A percentile compares a stretch with the other conserved stretches of the same genome.
Conservation (phyloP, 306 rosid genomes). For the Crotalaria pallida region DNA sequence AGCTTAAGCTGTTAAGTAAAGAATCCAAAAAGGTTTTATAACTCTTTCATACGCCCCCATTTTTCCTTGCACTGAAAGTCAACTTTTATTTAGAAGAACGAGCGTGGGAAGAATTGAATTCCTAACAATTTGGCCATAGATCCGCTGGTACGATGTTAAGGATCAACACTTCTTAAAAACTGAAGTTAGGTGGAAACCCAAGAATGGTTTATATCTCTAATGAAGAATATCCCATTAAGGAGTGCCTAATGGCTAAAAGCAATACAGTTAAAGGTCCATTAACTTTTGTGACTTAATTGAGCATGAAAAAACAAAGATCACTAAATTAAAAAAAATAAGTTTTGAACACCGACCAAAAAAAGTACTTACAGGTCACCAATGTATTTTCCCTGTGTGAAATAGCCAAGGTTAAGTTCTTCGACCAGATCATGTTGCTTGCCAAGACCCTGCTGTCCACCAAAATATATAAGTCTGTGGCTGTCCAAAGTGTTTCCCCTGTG, state of each 20-base stretch:
- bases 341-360: background rate
- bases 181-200: background rate
- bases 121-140: background rate
- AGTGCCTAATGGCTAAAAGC: background rate
- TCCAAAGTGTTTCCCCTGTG: constrained; percentile 89
- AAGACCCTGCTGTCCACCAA: constrained; percentile 61
- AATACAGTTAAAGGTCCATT: background rate
- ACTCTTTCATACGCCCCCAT: no score
- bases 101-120: no score
- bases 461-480: constrained; percentile 84
- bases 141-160: background rate
- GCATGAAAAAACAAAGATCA: background rate
- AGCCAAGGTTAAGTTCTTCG: constrained; percentile 70
- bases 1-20: background rate
- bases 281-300: background rate
- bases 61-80: background rate
- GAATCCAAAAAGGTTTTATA: background rate
- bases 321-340: background rate
- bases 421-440: constrained; percentile 77
- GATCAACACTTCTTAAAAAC: background rate
- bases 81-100: background rate
- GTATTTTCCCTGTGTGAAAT: constrained; percentile 82
- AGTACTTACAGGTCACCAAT: constrained; percentile 69
- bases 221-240: background rate
- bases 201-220: background rate